A percentile compares a stretch with the other conserved stretches of the same genome.
Conservation (phyloP, 2,329 filamentous ascomycete species). For the Exutisphaerella laricina region DNA sequence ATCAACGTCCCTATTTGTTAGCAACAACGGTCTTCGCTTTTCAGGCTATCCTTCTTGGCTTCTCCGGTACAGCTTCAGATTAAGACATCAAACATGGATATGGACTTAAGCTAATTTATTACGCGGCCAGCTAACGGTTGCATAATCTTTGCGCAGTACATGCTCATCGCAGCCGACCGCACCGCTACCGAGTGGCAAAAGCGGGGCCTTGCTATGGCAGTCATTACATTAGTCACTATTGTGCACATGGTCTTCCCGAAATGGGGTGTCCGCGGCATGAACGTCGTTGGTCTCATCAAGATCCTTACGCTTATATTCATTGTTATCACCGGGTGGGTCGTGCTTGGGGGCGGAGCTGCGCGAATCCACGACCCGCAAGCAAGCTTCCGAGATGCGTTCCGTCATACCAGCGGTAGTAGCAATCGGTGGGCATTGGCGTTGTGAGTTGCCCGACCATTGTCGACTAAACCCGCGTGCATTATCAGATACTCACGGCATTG, state of each 20-base stretch:
- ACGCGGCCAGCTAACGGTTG: conserved; percentile 53
- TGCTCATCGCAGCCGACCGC: conserved; percentile 52
- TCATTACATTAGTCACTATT: conserved; percentile 40
- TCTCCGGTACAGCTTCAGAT: conserved; percentile 33
- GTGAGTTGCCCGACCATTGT: too few species aligned
- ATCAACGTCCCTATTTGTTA: conserved; percentile 57
- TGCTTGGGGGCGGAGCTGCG: conserved; percentile 51
- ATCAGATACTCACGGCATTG: too few species aligned
- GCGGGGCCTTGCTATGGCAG: conserved; percentile 60
- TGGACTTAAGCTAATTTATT: conserved; percentile 35
- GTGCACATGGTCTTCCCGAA: conserved; percentile 50
- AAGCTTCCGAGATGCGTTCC: conserved; percentile 54
- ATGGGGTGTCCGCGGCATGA: conserved; percentile 28
- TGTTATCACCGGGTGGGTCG: conserved; percentile 51
- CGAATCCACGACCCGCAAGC: conserved; percentile 45
- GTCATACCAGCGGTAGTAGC: conserved; percentile 39
- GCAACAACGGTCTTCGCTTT: conserved; percentile 61
- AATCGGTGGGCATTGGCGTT: conserved; percentile 53
- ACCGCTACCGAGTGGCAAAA: conserved; percentile 55
- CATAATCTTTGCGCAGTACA: conserved; percentile 54
- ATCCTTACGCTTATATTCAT: conserved; percentile 54
- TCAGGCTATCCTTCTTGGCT: conserved; percentile 58
- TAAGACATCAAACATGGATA: neutral
- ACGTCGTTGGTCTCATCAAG: conserved; percentile 55
- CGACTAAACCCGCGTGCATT: too few species aligned